Evolutionary conservation across 352 stramenopile species (phyloP).

Genomic region (Globisporangium spinosum): DNA sequence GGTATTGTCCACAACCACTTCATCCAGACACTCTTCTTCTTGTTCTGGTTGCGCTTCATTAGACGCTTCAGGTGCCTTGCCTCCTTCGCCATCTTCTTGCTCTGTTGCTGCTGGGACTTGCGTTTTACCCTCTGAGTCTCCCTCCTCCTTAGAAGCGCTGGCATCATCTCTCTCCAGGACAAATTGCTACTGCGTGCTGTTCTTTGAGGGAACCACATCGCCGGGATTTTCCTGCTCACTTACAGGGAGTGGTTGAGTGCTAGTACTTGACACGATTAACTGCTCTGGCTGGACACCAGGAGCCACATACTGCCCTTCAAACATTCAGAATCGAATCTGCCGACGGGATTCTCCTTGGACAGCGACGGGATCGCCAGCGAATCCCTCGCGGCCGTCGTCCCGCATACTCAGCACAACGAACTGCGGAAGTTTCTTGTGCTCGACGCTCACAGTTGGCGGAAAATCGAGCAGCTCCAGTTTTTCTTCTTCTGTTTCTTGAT

Average conservation of each 20-base stretch:
- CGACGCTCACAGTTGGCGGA: slow-evolving; percentile 13
- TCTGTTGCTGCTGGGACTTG: not conserved
- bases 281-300: not conserved
- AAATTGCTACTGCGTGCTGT: slow-evolving; percentile 28
- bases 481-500: not conserved
- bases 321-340: slow-evolving; percentile 33
- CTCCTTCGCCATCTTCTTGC: not conserved
- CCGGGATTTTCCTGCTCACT: not conserved
- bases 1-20: slow-evolving; percentile 21
- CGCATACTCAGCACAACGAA: slow-evolving; percentile 18
- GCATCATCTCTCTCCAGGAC: not conserved
- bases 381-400: not conserved
- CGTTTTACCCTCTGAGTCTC: not conserved
- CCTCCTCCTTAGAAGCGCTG: not conserved
- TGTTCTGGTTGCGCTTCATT: not conserved
- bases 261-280: not conserved
- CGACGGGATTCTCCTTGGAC: slow-evolving; percentile 37
- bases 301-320: slow-evolving; percentile 25
- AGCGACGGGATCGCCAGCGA: not conserved
- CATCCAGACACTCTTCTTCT: slow-evolving; percentile 16
- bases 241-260: not conserved
- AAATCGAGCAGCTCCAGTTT: slow-evolving; percentile 11
- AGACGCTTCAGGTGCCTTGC: not conserved
- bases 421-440: slow-evolving; percentile 22
- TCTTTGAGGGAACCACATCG: not conserved